These are phyloP conservation scores for Anethum foeniculum DNA, from an alignment of 140 eudicot genomes.

Conservation along the genomic window DNA sequence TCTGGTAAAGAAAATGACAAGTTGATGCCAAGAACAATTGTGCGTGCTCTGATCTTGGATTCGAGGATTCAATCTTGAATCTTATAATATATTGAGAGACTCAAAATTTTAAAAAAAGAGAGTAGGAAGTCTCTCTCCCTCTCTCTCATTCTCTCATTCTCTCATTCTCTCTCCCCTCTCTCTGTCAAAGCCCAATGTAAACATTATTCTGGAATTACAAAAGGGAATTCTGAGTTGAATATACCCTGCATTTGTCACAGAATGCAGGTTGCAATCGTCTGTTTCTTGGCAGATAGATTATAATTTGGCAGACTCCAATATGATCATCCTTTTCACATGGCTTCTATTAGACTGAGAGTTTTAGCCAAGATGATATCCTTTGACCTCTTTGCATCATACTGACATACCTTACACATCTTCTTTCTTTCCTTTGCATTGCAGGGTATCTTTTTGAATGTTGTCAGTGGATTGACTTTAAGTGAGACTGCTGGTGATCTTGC, in stretches of 20 bases:
- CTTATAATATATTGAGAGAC: no score
- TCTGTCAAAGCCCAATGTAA: no score
- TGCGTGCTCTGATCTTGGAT: no score
- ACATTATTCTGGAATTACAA: no score
- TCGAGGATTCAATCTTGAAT: no score
- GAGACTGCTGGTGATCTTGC: conserved; percentile 97
- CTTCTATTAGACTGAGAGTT: neutral
- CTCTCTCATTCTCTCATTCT: no score
- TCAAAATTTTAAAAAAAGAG: no score
- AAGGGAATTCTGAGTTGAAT: neutral
- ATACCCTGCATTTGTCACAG: neutral
- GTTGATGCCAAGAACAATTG: no score
- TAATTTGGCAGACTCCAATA: neutral
- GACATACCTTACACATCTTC: neutral
- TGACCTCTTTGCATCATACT: neutral
- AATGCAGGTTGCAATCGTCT: neutral
- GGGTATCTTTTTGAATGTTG: conserved; percentile 75
- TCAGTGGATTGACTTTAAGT: conserved; percentile 52
- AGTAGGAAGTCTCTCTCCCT: no score
- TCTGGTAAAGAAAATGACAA: no score
- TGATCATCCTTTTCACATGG: neutral
- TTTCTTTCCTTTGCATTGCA: conserved; percentile 17
- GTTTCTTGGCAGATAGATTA: neutral
- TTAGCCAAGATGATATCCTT: neutral
- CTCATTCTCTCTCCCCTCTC: no score